A percentile compares a stretch with the other conserved stretches of the same genome.
These are phyloP conservation scores for Metschnikowia proteae DNA, from an alignment of 805 yeast species.

Conservation along the genomic window DNA sequence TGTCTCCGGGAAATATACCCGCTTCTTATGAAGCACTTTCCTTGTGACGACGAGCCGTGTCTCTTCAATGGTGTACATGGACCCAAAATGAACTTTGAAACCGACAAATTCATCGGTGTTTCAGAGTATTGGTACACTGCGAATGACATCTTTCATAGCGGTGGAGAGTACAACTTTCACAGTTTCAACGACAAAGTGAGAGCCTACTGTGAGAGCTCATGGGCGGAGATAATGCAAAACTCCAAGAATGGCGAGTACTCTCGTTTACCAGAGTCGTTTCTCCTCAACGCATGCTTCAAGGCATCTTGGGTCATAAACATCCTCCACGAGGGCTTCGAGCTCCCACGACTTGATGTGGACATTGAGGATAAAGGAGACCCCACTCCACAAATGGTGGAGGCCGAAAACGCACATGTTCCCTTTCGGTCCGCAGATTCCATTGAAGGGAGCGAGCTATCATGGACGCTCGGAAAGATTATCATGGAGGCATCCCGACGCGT, in stretches of 20 bases:
- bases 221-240: constrained; percentile 52
- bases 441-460: constrained; percentile 81
- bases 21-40: constrained; percentile 67
- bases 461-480: constrained; percentile 91
- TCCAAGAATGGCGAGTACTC: constrained; percentile 58
- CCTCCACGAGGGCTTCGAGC: constrained; percentile 85
- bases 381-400: constrained; percentile 17
- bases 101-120: constrained; percentile 85
- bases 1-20: constrained; percentile 76
- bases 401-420: constrained; percentile 44
- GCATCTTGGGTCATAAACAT: constrained; percentile 91
- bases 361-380: constrained; percentile 15
- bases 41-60: constrained; percentile 87
- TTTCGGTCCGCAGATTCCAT: constrained; percentile 81
- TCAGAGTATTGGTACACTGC: constrained; percentile 98
- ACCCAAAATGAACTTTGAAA: constrained; percentile 75
- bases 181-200: constrained; percentile 63
- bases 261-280: constrained; percentile 46
- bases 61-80: constrained; percentile 94
- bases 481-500: constrained; percentile 77
- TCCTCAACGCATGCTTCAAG: constrained; percentile 84
- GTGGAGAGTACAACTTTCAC: constrained; percentile 81
- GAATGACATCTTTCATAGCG: constrained; percentile 81
- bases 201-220: constrained; percentile 71
- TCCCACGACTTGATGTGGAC: constrained; percentile 70